Evolutionary conservation across 2,329 filamentous ascomycete genomes (phyloP).

Genomic region (Cladosporium sp.): DNA sequence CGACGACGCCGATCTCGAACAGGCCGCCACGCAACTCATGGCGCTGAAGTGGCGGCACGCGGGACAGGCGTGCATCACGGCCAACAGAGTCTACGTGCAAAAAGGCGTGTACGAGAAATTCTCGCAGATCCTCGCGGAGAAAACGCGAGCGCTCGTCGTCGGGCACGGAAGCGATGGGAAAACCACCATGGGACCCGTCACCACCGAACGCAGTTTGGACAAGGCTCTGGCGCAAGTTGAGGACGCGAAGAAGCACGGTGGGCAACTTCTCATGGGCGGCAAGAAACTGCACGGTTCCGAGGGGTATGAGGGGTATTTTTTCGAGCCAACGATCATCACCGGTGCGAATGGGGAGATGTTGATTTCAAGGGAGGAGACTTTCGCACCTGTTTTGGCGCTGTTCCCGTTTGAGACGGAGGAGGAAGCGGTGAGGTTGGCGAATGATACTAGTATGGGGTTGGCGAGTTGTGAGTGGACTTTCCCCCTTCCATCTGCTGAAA

Average conservation of each 20-base stretch:
- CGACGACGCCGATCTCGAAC: constrained; percentile 58
- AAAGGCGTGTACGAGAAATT: constrained; percentile 58
- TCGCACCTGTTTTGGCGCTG: constrained; percentile 13
- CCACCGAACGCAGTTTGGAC: constrained; percentile 50
- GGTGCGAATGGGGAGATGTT: constrained; percentile 10
- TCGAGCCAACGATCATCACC: constrained; percentile 15
- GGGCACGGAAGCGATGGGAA: constrained; percentile 56
- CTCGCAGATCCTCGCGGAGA: constrained; percentile 49
- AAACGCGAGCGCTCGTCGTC: constrained; percentile 51
- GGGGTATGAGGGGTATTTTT: constrained; percentile 19
- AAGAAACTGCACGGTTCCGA: constrained; percentile 9
- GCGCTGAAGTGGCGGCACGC: constrained; percentile 55
- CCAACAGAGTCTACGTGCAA: constrained; percentile 63
- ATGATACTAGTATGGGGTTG: constrained; percentile 55
- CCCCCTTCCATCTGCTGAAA: not conserved
- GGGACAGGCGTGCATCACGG: constrained; percentile 61
- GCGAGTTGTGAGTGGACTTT: constrained; percentile 44
- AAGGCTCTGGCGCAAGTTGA: constrained; percentile 58
- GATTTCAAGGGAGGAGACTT: constrained; percentile 14
- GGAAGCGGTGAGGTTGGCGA: constrained; percentile 20
- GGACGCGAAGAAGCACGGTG: constrained; percentile 26
- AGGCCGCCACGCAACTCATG: constrained; percentile 47
- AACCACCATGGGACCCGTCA: constrained; percentile 58
- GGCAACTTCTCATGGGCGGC: constrained; percentile 13
- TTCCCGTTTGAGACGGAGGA: constrained; percentile 15